phyloP scores from a whole-genome alignment of 1,284 basidiomycete genomes.

The Peniophora sp. region DNA sequence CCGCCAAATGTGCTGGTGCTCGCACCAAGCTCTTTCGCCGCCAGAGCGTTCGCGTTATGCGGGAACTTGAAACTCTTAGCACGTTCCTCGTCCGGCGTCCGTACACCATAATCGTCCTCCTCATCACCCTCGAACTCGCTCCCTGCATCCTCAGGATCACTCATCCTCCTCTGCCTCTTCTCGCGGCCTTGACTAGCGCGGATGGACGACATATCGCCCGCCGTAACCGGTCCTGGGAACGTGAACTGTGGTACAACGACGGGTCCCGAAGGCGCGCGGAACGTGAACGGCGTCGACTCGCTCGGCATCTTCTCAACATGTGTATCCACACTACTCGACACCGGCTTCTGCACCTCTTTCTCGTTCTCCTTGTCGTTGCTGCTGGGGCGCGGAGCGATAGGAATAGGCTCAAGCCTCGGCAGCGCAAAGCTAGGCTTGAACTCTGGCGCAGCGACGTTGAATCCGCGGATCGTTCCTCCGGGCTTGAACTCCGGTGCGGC shows the following conservation, averaged over 20 bases:
- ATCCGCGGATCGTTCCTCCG: too few species aligned
- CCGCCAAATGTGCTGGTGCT: not conserved
- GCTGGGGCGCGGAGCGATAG: too few species aligned
- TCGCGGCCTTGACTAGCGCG: slow-evolving; percentile 58
- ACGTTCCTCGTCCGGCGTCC: too few species aligned
- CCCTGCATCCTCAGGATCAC: slow-evolving; percentile 25
- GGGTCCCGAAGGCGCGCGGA: slow-evolving; percentile 49
- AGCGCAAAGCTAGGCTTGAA: slow-evolving; percentile 48
- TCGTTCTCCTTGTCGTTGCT: too few species aligned
- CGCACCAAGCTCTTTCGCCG: too few species aligned
- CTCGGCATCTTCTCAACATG: too few species aligned
- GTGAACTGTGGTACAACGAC: slow-evolving; percentile 48
- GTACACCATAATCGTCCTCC: not conserved
- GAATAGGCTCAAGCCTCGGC: too few species aligned
- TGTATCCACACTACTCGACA: too few species aligned
- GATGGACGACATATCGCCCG: slow-evolving; percentile 20
- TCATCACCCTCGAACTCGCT: slow-evolving; percentile 18
- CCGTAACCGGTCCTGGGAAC: slow-evolving; percentile 20
- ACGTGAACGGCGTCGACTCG: slow-evolving; percentile 46
- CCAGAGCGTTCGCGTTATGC: too few species aligned
- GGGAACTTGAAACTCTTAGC: too few species aligned
- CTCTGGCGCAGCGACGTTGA: slow-evolving; percentile 53
- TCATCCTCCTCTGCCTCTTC: slow-evolving; percentile 59
- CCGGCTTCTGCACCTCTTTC: too few species aligned
- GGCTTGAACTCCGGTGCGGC: slow-evolving; percentile 78